phyloP scores from a whole-genome alignment of 2,329 filamentous ascomycete genomes.

The Colletotrichum sp. region DNA sequence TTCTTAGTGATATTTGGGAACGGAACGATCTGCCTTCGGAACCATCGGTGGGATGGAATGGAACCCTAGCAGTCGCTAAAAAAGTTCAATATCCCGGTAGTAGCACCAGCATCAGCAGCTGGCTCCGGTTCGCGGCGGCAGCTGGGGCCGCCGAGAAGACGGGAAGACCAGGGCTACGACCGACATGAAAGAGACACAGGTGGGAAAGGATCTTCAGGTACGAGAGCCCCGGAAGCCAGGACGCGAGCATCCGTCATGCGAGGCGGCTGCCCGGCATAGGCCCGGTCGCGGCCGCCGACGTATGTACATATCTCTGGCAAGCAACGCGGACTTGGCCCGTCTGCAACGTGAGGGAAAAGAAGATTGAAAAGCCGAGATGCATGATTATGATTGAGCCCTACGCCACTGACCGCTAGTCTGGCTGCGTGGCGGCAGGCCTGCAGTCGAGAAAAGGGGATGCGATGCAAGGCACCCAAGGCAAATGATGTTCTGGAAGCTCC shows the following conservation, averaged over 20 bases:
- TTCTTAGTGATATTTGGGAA: not conserved
- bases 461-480: not conserved
- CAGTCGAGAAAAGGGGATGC: not conserved
- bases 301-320: not conserved
- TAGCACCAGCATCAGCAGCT: not conserved
- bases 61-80: not conserved
- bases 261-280: not conserved
- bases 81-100: not conserved
- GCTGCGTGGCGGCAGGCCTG: not conserved
- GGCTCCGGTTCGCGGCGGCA: not conserved
- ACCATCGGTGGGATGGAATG: not conserved
- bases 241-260: not conserved
- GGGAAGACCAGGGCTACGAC: not conserved
- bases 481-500: not conserved
- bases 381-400: not conserved
- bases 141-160: not conserved
- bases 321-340: not conserved
- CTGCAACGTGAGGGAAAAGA: not conserved
- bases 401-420: not conserved
- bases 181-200: not conserved
- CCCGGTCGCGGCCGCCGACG: not conserved
- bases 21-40: not conserved
- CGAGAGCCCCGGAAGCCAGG: not conserved
- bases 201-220: slow-evolving; percentile 11
- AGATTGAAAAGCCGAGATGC: not conserved